phyloP scores from a whole-genome alignment of 2,329 filamentous ascomycete genomes.

The Aaosphaeria arxii region DNA sequence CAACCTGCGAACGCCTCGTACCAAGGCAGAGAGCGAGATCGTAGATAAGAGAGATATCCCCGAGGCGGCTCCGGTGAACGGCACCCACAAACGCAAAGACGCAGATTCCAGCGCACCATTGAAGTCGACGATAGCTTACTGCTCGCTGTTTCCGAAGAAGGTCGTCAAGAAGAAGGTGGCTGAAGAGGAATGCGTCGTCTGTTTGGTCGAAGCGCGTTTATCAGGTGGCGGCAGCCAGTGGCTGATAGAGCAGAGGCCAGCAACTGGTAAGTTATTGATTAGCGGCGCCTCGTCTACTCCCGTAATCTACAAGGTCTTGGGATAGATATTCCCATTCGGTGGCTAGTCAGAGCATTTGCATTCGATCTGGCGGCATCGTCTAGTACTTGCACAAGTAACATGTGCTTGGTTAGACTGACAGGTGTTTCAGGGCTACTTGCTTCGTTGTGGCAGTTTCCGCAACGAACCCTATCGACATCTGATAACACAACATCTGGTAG shows the following conservation, averaged over 20 bases:
- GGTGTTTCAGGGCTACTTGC: conserved; percentile 10
- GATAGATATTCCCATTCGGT: too few species aligned
- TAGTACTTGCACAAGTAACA: too few species aligned
- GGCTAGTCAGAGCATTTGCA: too few species aligned
- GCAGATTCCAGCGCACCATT: conserved; percentile 2
- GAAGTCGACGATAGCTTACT: conserved; percentile 21
- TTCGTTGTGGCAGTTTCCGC: conserved; percentile 30
- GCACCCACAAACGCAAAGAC: conserved; percentile 23
- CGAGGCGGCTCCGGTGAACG: conserved; percentile 1
- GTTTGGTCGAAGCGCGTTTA: conserved; percentile 20
- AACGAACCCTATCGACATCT: conserved; percentile 15
- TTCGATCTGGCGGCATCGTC: too few species aligned
- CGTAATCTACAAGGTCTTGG: too few species aligned
- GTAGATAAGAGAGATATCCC: conserved; percentile 5
- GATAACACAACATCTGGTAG: conserved; percentile 16
- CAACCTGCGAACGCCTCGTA: conserved; percentile 13
- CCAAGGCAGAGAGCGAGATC: conserved; percentile 6
- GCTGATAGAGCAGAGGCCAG: conserved; percentile 35
- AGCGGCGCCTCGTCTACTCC: too few species aligned
- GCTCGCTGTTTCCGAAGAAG: conserved; percentile 35
- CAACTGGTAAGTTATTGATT: conserved; percentile 21
- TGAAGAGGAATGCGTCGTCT: conserved; percentile 32
- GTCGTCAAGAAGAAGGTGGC: conserved; percentile 31
- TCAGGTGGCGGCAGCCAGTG: conserved; percentile 18
- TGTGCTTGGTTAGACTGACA: too few species aligned